Evolutionary conservation across 164 flowering plant species (phyloP).

Genomic region (Annona cherimola): DNA sequence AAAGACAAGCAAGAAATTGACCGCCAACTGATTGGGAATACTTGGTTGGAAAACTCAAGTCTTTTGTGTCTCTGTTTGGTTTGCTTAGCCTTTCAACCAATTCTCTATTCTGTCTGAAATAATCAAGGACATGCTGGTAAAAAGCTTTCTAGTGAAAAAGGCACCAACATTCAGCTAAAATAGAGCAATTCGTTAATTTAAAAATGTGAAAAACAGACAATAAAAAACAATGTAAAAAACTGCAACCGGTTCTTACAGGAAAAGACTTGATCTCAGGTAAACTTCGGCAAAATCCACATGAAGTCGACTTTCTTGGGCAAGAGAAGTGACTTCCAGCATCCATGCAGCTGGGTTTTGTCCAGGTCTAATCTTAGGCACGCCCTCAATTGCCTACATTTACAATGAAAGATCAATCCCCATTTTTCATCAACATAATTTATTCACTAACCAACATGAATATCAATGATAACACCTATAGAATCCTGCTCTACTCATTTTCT

Average conservation of each 20-base stretch:
- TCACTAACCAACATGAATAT: not conserved
- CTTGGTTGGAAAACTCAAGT: conserved; percentile 69
- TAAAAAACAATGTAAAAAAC: not conserved
- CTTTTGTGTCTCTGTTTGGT: conserved; percentile 56
- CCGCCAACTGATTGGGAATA: conserved; percentile 54
- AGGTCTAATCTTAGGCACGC: conserved; percentile 69
- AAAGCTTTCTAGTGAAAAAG: not conserved
- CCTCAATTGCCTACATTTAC: conserved; percentile 64
- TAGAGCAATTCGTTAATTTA: no score
- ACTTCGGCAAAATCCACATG: conserved; percentile 91
- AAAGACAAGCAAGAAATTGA: conserved; percentile 81
- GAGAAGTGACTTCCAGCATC: conserved; percentile 93
- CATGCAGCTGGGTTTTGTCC: conserved; percentile 94
- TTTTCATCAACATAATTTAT: not conserved
- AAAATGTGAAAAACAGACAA: not conserved
- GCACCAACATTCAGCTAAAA: not conserved
- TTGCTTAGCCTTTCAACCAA: conserved; percentile 74
- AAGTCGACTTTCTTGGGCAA: conserved; percentile 67
- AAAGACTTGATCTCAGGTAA: conserved; percentile 57
- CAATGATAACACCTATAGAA: no score
- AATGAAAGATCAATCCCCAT: not conserved
- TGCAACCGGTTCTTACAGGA: conserved; percentile 43
- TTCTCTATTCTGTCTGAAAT: conserved; percentile 59
- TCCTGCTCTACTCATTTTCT: no score
- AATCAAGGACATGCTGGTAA: not conserved